Base-by-base conservation (phyloP, 305 asterid genomes). In the Salvia sclarea region DNA sequence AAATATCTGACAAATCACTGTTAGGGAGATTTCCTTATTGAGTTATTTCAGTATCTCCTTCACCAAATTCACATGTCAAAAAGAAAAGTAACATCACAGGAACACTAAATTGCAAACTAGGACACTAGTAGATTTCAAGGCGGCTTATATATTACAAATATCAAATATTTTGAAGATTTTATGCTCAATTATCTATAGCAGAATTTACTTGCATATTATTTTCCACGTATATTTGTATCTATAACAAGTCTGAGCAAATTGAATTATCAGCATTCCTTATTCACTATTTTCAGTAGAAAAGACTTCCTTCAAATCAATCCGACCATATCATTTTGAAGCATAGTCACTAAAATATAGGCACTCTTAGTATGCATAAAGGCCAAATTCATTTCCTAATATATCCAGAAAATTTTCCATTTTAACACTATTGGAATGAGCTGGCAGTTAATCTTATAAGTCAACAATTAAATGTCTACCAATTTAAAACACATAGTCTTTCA, bases 401-500 rank as follows among this genome's bases (percentile, higher is more conserved):
- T 22, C 47, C 14, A 31, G 24, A 10, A 71, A 53, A 71, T 13
- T 22, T 60, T 49, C 68, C 57, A 55, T 40, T 49, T 49, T n/a
- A 52, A 38, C 24, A 63, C 22, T 14, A 30, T 61, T 31, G 22
- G 47, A 4, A 41, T 13, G 13, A 71, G 20, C 50, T 62, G 30
- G 30, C 14, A 63, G 12, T 45, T 8, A 24, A 44, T n/a, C n/a
- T n/a, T n/a, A n/a, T n/a, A n/a, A n/a, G n/a, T n/a, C n/a, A n/a
- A 65, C 54, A 54, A 61, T 47, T 74, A 56, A 68, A 12, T 12
- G 44, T 68, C 44, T 37, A 47, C 30, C 7, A 48, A 68, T 40
- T 58, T 38, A 40, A 55, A 65, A 40, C 43, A 40, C 67, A 58
- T 53, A 47, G 49, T n/a, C 61, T 56, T 61, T 38, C 40, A 64